These are phyloP conservation scores for Verticillium nonalfalfae DNA, from an alignment of 2,329 filamentous ascomycete genomes.

Conservation along the genomic window DNA sequence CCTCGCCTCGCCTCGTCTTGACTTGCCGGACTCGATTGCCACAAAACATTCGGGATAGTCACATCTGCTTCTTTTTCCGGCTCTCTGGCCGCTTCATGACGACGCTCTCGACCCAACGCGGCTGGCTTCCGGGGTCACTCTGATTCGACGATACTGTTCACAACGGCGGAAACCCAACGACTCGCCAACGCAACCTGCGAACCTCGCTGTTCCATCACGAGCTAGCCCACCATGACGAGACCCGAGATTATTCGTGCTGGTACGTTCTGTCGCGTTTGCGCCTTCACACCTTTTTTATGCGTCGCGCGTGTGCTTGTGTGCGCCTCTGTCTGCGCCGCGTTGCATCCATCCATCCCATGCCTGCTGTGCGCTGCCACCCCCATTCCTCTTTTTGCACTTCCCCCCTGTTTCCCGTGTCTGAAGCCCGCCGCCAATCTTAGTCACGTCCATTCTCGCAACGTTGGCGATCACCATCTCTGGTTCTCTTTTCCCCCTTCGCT, in stretches of 20 bases:
- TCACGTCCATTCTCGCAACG: neutral
- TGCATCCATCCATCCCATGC: conserved; percentile 6
- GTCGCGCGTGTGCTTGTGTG: neutral
- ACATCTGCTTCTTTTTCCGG: neutral
- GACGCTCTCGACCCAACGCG: neutral
- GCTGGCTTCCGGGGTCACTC: neutral
- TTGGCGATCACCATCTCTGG: neutral
- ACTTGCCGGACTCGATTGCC: neutral
- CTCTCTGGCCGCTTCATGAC: neutral
- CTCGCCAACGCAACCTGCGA: neutral
- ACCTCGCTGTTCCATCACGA: neutral
- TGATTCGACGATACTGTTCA: neutral
- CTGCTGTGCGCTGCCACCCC: conserved; percentile 5
- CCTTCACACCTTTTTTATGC: neutral
- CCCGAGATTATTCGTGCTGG: conserved; percentile 55
- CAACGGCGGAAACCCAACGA: neutral
- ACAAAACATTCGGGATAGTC: neutral
- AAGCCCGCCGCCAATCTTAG: neutral
- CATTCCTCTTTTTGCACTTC: conserved; percentile 5
- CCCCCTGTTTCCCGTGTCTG: neutral
- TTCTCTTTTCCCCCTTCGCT: neutral
- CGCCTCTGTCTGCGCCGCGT: neutral
- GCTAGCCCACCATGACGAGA: conserved; percentile 45
- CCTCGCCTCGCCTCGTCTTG: too few relatives aligned
- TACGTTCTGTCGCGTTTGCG: conserved; percentile 26